Conservation (phyloP, 192 early-diverging fungal species). For the Coemansia sp. region DNA sequence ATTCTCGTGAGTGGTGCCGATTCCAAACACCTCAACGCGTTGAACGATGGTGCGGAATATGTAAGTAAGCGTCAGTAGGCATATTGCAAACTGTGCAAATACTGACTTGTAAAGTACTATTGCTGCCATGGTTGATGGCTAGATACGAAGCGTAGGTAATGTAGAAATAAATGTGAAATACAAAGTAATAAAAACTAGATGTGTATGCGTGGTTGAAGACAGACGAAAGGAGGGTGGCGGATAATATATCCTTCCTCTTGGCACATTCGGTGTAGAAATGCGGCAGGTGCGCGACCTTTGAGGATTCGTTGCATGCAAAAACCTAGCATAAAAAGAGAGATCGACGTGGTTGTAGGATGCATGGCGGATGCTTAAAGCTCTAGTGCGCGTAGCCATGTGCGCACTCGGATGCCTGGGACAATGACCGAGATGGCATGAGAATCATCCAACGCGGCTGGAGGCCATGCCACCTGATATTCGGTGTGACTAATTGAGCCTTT, state of each 20-base stretch:
- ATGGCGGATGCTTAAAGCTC: conserved; percentile 16
- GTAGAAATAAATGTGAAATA: not conserved
- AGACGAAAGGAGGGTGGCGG: not conserved
- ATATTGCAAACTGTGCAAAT: conserved; percentile 36
- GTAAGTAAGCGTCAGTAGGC: conserved; percentile 27
- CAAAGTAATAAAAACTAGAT: not conserved
- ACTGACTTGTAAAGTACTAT: conserved; percentile 19
- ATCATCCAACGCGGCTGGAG: not conserved
- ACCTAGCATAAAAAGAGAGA: not conserved
- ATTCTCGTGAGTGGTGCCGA: conserved; percentile 34
- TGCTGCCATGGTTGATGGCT: conserved; percentile 8
- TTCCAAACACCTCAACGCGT: conserved; percentile 41
- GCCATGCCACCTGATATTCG: conserved; percentile 4
- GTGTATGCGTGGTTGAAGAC: not conserved
- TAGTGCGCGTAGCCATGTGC: not conserved
- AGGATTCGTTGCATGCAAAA: conserved; percentile 4
- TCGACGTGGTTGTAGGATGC: conserved; percentile 2
- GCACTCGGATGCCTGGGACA: not conserved
- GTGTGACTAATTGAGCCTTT: not conserved
- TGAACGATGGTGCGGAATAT: conserved; percentile 19
- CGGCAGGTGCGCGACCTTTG: not conserved
- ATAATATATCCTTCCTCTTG: conserved; percentile 1
- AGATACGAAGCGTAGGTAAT: not conserved
- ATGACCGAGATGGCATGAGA: not conserved
- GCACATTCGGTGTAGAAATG: not conserved